Evolutionary conservation across 1,284 basidiomycete genomes (phyloP).

Genomic region (Pyrrhoderma lamaoense): DNA sequence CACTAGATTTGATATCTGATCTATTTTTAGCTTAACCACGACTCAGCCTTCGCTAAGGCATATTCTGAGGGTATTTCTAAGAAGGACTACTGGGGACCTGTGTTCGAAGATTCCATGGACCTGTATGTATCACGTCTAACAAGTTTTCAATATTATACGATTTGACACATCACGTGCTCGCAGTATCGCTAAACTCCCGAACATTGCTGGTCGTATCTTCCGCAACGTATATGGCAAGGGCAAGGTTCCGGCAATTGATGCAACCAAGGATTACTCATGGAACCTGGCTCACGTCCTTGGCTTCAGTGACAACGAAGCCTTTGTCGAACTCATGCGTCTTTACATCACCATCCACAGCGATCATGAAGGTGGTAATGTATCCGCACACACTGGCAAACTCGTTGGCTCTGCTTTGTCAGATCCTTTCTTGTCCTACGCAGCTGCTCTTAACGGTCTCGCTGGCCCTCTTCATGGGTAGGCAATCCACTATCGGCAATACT

Average conservation of each 20-base stretch:
- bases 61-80: slow-evolving; percentile 92
- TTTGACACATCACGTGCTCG: slow-evolving; percentile 6
- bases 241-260: slow-evolving; percentile 86
- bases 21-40: slow-evolving; percentile 74
- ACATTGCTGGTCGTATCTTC: slow-evolving; percentile 95
- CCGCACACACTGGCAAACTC: slow-evolving; percentile 92
- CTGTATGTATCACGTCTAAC: slow-evolving; percentile 43
- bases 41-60: slow-evolving; percentile 94
- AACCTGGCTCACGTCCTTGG: slow-evolving; percentile 92
- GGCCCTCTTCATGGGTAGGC: slow-evolving; percentile 85
- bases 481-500: not conserved
- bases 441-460: slow-evolving; percentile 93
- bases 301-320: slow-evolving; percentile 82
- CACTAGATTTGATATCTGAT: slow-evolving; percentile 5
- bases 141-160: not conserved
- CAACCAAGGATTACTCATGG: slow-evolving; percentile 86
- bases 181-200: slow-evolving; percentile 94
- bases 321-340: slow-evolving; percentile 92
- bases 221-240: slow-evolving; percentile 89
- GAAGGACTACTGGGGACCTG: slow-evolving; percentile 95
- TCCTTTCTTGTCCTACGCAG: slow-evolving; percentile 93
- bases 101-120: slow-evolving; percentile 97
- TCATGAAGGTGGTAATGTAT: slow-evolving; percentile 98
- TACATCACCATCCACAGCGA: slow-evolving; percentile 99
- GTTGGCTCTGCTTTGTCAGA: slow-evolving; percentile 98